Percentiles rank a stretch among this genome's conserved stretches.
Evolutionary conservation across 2,329 filamentous ascomycete species (phyloP).

Genomic region (Plenodomus biglobosus): DNA sequence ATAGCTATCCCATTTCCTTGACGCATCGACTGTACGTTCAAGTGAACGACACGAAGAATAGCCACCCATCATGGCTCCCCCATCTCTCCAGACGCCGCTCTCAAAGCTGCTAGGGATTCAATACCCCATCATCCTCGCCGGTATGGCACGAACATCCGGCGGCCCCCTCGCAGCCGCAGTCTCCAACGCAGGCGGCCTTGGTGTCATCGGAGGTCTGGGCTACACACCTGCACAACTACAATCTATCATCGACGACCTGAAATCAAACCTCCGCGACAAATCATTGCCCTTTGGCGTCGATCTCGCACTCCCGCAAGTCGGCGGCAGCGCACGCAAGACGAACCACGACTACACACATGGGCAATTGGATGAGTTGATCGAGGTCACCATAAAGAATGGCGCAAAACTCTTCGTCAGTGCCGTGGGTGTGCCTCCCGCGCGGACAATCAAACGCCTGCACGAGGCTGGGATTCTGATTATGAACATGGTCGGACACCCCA

Average conservation of each 20-base stretch:
- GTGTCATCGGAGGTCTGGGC: conserved; percentile 54
- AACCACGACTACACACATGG: conserved; percentile 96
- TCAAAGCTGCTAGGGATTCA: conserved; percentile 71
- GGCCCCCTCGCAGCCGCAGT: conserved; percentile 45
- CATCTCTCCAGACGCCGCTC: conserved; percentile 42
- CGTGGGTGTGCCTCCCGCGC: conserved; percentile 78
- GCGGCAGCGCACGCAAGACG: conserved; percentile 79
- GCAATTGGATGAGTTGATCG: conserved; percentile 82
- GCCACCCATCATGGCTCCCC: conserved; percentile 32
- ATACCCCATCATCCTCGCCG: conserved; percentile 88
- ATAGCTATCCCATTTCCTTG: not conserved
- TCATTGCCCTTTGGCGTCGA: conserved; percentile 86
- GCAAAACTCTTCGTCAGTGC: conserved; percentile 84
- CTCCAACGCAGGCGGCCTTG: conserved; percentile 82
- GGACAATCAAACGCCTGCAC: conserved; percentile 76
- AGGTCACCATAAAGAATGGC: conserved; percentile 81
- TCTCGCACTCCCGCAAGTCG: conserved; percentile 86
- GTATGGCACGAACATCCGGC: conserved; percentile 78
- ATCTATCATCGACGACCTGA: conserved; percentile 82
- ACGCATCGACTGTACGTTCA: not conserved
- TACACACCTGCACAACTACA: conserved; percentile 69
- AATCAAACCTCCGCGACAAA: conserved; percentile 67
- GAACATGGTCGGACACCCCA: conserved; percentile 97
- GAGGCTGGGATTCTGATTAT: conserved; percentile 79
- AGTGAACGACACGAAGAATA: not conserved